Evolutionary conservation across 495 filamentous ascomycete species (phyloP).

Genomic region (Xylaria castorea): DNA sequence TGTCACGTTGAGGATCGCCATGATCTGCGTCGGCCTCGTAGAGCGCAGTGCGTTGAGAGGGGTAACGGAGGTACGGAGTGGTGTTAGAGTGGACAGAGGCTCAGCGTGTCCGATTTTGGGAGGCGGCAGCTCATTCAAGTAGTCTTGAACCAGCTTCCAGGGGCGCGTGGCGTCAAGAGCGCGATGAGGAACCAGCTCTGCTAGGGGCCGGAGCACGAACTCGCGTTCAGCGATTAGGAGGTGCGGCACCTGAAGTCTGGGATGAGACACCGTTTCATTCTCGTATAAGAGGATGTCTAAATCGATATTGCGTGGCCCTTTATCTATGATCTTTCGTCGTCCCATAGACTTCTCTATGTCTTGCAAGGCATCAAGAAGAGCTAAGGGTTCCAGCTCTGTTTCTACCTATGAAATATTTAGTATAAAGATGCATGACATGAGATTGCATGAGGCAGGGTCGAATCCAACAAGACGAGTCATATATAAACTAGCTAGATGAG

Average conservation of each 20-base stretch:
- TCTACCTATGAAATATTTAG: conserved; percentile 65
- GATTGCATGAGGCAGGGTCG: neutral
- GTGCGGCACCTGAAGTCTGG: conserved; percentile 84
- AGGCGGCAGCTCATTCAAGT: conserved; percentile 69
- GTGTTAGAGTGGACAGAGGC: conserved; percentile 72
- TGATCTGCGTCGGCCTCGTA: conserved; percentile 74
- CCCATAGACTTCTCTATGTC: conserved; percentile 80
- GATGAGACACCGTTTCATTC: conserved; percentile 65
- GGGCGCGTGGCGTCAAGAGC: conserved; percentile 54
- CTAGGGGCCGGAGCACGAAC: conserved; percentile 89
- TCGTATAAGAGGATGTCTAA: conserved; percentile 93
- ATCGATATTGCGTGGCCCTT: conserved; percentile 92
- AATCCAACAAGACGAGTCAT: neutral
- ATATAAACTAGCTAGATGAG: conserved; percentile 1
- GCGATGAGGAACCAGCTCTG: conserved; percentile 76
- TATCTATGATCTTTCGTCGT: conserved; percentile 83
- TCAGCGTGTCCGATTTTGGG: conserved; percentile 31
- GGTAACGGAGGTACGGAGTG: conserved; percentile 63
- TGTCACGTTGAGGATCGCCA: conserved; percentile 95
- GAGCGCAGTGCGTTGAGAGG: conserved; percentile 69
- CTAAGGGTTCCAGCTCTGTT: conserved; percentile 75
- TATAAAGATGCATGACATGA: neutral
- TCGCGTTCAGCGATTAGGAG: conserved; percentile 85
- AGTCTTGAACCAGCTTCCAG: conserved; percentile 60
- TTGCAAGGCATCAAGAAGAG: conserved; percentile 80